These are phyloP conservation scores for Pseudogymnoascus sp. DNA, from an alignment of 2,329 filamentous ascomycete species.

Conservation along the genomic window DNA sequence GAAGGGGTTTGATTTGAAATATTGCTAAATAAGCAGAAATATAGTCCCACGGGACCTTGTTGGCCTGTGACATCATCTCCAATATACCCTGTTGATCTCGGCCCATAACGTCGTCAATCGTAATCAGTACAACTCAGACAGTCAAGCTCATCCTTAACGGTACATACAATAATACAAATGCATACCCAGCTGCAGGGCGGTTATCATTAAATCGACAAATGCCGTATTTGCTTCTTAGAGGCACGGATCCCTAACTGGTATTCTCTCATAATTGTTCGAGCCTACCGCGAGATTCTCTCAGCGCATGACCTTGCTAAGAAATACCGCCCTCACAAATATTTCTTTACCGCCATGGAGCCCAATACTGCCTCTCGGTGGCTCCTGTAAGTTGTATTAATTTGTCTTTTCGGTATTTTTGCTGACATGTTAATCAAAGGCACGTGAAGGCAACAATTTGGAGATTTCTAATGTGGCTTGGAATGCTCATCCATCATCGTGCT, in stretches of 20 bases:
- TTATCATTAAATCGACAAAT: not conserved
- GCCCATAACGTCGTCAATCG: not conserved
- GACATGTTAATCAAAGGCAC: not conserved
- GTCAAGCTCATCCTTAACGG: not conserved
- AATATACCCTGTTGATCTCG: not conserved
- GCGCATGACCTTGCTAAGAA: not conserved
- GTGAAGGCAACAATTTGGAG: constrained; percentile 27
- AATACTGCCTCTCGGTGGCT: not conserved
- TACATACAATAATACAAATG: not conserved
- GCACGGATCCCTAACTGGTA: not conserved
- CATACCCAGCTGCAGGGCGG: not conserved
- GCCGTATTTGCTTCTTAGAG: not conserved
- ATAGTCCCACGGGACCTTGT: not conserved
- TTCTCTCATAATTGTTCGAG: not conserved
- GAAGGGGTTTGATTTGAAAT: not conserved
- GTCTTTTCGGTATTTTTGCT: not conserved
- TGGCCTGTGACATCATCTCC: not conserved
- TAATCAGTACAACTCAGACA: not conserved
- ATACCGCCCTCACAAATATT: not conserved
- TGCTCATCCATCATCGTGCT: constrained; percentile 27
- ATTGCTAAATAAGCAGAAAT: not conserved
- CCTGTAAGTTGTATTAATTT: not conserved
- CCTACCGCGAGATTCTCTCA: too few species aligned
- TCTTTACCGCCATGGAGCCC: not conserved
- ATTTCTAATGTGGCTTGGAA: constrained; percentile 27